phyloP scores from a whole-genome alignment of 345 rosid species.

The Rhizophora mangle region DNA sequence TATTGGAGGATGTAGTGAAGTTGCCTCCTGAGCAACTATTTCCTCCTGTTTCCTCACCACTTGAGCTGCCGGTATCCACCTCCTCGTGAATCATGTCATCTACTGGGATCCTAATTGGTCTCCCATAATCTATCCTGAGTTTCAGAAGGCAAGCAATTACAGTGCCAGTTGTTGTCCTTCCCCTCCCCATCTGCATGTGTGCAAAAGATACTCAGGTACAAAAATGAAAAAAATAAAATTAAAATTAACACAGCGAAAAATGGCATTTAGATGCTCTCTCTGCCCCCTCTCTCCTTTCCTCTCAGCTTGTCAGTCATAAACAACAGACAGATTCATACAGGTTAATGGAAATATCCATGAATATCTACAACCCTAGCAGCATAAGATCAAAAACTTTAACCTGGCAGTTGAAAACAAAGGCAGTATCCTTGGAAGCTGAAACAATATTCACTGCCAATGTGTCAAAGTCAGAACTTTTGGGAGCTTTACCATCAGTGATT shows the following conservation, averaged over 20 bases:
- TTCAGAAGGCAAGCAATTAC: constrained; percentile 96
- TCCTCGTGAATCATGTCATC: constrained; percentile 59
- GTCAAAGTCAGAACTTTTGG: constrained; percentile 93
- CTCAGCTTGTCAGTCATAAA: background rate
- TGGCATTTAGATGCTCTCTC: background rate
- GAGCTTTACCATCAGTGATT: constrained; percentile 97
- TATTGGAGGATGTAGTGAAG: constrained; percentile 29
- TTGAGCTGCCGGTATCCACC: constrained; percentile 71
- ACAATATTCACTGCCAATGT: constrained; percentile 66
- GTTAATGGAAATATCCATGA: constrained; percentile 9
- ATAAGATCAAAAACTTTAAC: constrained; percentile 32
- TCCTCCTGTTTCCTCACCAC: constrained; percentile 77
- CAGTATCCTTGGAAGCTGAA: constrained; percentile 87
- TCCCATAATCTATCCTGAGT: constrained; percentile 79
- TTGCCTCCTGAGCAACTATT: constrained; percentile 61
- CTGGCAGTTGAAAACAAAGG: constrained; percentile 98
- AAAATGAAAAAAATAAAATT: background rate
- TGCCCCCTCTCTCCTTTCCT: background rate
- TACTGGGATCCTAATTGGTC: constrained; percentile 67
- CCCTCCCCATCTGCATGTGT: constrained; percentile 85
- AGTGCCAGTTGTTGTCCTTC: constrained; percentile 99
- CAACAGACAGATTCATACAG: background rate
- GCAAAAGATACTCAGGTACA: constrained; percentile 9
- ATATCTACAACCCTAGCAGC: constrained; percentile 8
- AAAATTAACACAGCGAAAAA: background rate